Evolutionary conservation across 352 stramenopile species (phyloP).

Genomic region (Thalassiosira exigua): DNA sequence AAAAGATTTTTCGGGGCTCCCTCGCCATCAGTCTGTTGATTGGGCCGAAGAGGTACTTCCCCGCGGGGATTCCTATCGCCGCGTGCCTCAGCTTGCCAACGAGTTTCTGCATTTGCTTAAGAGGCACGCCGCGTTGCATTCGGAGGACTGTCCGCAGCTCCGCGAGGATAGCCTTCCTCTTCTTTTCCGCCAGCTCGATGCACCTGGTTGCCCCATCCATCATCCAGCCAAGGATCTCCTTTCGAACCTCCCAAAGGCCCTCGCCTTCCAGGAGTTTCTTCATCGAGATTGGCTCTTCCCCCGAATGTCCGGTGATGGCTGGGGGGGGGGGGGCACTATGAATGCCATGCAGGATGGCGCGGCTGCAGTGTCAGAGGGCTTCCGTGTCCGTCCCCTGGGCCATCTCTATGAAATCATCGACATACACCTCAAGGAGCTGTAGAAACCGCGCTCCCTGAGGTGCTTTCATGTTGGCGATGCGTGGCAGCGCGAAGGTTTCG

Average conservation of each 20-base stretch:
- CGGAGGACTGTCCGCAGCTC: background rate
- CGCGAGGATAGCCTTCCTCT: background rate
- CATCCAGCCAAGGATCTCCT: background rate
- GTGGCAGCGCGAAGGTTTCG: background rate
- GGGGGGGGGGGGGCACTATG: conserved; percentile 19
- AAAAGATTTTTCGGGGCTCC: background rate
- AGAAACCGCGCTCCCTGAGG: background rate
- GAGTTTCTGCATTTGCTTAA: background rate
- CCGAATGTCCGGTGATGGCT: background rate
- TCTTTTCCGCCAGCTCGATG: background rate
- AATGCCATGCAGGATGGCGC: conserved; percentile 17
- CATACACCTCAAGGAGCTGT: conserved; percentile 18
- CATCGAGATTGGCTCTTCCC: background rate
- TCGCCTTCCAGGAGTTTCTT: background rate
- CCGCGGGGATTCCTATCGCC: conserved; percentile 1
- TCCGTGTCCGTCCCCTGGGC: background rate
- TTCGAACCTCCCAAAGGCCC: background rate
- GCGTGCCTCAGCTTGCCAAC: conserved; percentile 12
- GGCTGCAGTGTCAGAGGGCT: conserved; percentile 16
- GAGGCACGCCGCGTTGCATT: background rate
- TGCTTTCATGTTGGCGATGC: background rate
- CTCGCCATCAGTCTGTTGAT: background rate
- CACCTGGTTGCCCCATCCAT: background rate
- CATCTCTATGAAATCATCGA: conserved; percentile 38
- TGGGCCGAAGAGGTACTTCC: background rate